Evolutionary conservation across 768 basidiomycete genomes (phyloP).

Genomic region (Roridomyces roridus): DNA sequence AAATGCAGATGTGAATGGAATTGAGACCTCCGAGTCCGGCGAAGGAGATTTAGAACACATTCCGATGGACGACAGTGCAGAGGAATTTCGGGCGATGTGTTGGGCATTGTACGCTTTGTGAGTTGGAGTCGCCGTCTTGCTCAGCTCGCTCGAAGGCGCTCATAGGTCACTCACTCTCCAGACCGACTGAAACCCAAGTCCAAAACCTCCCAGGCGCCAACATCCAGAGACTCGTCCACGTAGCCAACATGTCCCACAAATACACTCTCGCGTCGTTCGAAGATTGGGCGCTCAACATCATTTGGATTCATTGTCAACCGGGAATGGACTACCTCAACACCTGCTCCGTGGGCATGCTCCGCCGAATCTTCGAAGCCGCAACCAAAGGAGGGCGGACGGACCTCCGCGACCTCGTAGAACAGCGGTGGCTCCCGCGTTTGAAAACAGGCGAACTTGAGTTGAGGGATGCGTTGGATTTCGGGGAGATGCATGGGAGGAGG

Average conservation of each 20-base stretch:
- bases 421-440: slow-evolving; percentile 6
- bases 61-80: not conserved
- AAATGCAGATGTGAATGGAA: not conserved
- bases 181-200: not conserved
- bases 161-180: not conserved
- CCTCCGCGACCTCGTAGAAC: not conserved
- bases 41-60: no score
- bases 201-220: not conserved
- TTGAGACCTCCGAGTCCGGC: no score
- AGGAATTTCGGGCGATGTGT: slow-evolving; percentile 3
- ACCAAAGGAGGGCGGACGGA: not conserved
- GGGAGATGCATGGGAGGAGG: not conserved
- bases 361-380: not conserved
- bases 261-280: slow-evolving; percentile 8
- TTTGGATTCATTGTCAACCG: not conserved
- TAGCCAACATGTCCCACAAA: slow-evolving; percentile 15
- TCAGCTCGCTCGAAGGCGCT: not conserved
- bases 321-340: not conserved
- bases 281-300: slow-evolving; percentile 5
- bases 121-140: not conserved
- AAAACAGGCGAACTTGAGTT: not conserved
- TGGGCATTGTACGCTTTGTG: slow-evolving; percentile 8
- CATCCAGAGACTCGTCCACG: not conserved
- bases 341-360: not conserved
- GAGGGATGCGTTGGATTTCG: slow-evolving; percentile 6